phyloP scores from a whole-genome alignment of 208 protist genomes.

The Wallacemonas sp. region DNA sequence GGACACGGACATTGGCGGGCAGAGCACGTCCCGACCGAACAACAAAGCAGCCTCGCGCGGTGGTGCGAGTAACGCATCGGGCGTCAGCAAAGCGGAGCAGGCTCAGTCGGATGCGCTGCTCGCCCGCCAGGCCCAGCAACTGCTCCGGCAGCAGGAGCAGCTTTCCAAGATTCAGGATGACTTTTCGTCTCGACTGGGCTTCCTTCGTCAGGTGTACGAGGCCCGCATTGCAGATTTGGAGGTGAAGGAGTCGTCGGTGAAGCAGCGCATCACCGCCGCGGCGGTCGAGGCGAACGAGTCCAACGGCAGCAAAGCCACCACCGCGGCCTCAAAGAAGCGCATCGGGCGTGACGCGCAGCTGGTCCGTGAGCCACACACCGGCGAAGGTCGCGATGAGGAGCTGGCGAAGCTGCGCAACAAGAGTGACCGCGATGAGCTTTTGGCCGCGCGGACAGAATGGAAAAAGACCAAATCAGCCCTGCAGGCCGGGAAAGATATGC shows the following conservation, averaged over 20 bases:
- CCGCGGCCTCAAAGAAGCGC: neutral
- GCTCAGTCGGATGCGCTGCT: constrained; percentile 42
- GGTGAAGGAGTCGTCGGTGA: constrained; percentile 64
- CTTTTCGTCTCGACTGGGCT: constrained; percentile 84
- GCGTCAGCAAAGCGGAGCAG: constrained; percentile 25
- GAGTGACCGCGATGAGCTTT: constrained; percentile 43
- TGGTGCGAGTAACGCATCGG: neutral
- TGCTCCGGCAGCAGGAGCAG: constrained; percentile 70
- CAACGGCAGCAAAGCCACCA: neutral
- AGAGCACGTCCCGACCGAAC: neutral
- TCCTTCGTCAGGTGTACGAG: constrained; percentile 91
- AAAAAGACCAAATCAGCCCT: constrained; percentile 36
- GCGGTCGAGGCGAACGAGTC: constrained; percentile 11
- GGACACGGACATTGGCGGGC: neutral
- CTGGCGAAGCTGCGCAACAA: constrained; percentile 21
- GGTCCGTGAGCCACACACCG: constrained; percentile 33
- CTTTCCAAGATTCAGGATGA: constrained; percentile 80
- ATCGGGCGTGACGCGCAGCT: constrained; percentile 16
- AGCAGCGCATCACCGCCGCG: constrained; percentile 13
- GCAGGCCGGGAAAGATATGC: constrained; percentile 26
- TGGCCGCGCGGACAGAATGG: constrained; percentile 44
- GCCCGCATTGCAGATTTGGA: constrained; percentile 88
- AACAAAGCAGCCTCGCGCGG: neutral
- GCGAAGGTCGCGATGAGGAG: constrained; percentile 25
- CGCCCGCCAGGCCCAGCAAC: constrained; percentile 49